Percentiles rank a stretch among this genome's conserved stretches.
Evolutionary conservation across 2,329 filamentous ascomycete species (phyloP).

Genomic region (Sclerotinia borealis): DNA sequence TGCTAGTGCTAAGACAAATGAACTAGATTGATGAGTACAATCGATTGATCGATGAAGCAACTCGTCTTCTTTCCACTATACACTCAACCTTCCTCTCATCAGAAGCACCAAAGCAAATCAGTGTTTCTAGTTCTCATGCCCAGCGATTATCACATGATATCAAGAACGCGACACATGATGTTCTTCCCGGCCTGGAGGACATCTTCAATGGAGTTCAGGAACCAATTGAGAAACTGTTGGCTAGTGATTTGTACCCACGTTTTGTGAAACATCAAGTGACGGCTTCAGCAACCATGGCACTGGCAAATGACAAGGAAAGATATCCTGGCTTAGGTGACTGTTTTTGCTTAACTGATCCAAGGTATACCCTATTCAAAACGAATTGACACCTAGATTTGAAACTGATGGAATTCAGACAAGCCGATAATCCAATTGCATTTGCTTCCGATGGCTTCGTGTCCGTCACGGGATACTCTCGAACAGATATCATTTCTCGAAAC

Average conservation of each 20-base stretch:
- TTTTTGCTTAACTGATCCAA: conserved; percentile 51
- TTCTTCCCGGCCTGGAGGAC: conserved; percentile 27
- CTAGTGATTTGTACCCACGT: conserved; percentile 43
- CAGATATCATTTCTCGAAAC: conserved; percentile 44
- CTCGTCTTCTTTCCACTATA: conserved; percentile 40
- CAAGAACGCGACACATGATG: conserved; percentile 23
- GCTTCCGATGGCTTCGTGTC: conserved; percentile 47
- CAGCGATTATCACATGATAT: conserved; percentile 21
- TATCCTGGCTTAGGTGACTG: conserved; percentile 53
- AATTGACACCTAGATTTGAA: not conserved
- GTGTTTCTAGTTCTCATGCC: conserved; percentile 20
- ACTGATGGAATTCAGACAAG: conserved; percentile 25
- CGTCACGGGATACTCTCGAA: conserved; percentile 44
- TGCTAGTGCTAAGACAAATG: not conserved
- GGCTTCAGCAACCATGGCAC: conserved; percentile 39
- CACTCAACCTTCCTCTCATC: conserved; percentile 39
- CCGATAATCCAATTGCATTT: conserved; percentile 45
- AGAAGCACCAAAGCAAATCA: conserved; percentile 29
- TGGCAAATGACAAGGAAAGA: conserved; percentile 37
- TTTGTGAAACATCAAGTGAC: conserved; percentile 49
- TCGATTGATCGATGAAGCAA: conserved; percentile 39
- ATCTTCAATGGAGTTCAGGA: conserved; percentile 37
- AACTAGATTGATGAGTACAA: conserved; percentile 40
- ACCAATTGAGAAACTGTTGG: conserved; percentile 40
- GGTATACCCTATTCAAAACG: conserved; percentile 17